Evolutionary conservation across 2,329 filamentous ascomycete species (phyloP), one percentile per base, ranked within the genome.

Genomic region (Hypoxylon sp.): DNA sequence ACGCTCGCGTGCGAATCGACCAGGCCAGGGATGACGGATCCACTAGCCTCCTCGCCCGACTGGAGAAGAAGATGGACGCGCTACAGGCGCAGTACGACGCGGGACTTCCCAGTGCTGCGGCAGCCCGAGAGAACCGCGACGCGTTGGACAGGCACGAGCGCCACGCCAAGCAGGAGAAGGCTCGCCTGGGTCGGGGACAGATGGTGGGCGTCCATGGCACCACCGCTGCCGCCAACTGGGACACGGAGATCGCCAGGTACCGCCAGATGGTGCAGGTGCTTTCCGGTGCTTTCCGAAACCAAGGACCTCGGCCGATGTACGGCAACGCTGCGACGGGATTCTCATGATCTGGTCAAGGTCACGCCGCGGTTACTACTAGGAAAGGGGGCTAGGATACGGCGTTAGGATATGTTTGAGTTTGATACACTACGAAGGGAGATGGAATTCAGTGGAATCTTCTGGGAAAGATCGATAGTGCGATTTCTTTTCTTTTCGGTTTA

Each of bases 131-230:
- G 3, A 50, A 44, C 25, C 50, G 49, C 3, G n/a, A 50, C n/a
- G 8, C 8, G 17, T 20, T 19, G 1, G 34, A 53, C 0, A 2
- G 5, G 0, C 9, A 53, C 8, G 4, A 5, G 2, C 19, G 44
- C 1, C 16, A 15, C 3, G 31, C 47, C 17, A 17, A n/a, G 7
- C 34, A 41, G 25, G 27, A 47, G 21, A 4, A 7, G 3, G 49
- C 49, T 8, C 40, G 37, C 4, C 29, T 34, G 7, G 51, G 47
- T 21, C 3, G 12, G 5, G 43, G 13, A 5, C 47, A 51, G 36
- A 49, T 55, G 51, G 7, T 1, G 1, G 51, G 37, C 9, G 8
- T 2, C 5, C n/a, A 25, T 7, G 47, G 44, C 5, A 15, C 34
- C 3, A 23, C 0, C 0, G 9, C 9, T 1, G 47, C 47, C 2